Base-by-base conservation (phyloP, 257 asterid genomes). In the Capsicum rhomboideum region DNA sequence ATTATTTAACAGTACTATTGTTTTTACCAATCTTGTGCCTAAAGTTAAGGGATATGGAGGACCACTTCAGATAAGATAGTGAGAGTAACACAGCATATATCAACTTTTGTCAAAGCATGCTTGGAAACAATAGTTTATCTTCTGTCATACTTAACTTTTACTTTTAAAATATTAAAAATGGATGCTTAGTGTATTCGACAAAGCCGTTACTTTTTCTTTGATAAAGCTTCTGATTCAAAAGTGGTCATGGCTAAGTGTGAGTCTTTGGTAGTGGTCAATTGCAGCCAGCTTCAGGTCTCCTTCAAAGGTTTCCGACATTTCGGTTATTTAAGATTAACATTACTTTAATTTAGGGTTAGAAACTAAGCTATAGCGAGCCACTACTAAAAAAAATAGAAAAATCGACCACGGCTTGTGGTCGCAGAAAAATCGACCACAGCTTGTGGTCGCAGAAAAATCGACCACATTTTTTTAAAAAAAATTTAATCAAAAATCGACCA, bases 91-190 rank as follows among this genome's bases (percentile, higher is more conserved):
- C 8, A 59, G 16, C 21, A 75, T 49, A 37, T 20, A 71, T 31
- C 75, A 59, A 80, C 83, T 58, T 80, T 80, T 34, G 59, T 8
- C 61, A 50, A 59, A 80, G 83, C 83, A 80, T 59, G 83, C 42
- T 23, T 80, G 23, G 16, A 80, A 80, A 59, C 61, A 59, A 59
- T 21, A 42, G 77, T 46, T 80, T 80, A 80, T 80, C 44, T 49
- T 77, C 28, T 49, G 49, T 53, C 63, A 78, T 29, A 18, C 40
- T 58, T 58, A 56, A 40, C 37, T 80, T 80, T 37, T 80, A 58
- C 54, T 80, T 80, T 28, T 34, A 56, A 72, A 72, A 72, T 80
- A 56, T 54, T 31, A 11, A 56, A 12, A 56, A n/a, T 80, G 55
- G 53, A 40, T 13, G 75, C 75, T 40, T 80, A 80, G 58, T 80